Conservation (phyloP, 2,329 filamentous ascomycete genomes). For the Fusarium sp. region DNA sequence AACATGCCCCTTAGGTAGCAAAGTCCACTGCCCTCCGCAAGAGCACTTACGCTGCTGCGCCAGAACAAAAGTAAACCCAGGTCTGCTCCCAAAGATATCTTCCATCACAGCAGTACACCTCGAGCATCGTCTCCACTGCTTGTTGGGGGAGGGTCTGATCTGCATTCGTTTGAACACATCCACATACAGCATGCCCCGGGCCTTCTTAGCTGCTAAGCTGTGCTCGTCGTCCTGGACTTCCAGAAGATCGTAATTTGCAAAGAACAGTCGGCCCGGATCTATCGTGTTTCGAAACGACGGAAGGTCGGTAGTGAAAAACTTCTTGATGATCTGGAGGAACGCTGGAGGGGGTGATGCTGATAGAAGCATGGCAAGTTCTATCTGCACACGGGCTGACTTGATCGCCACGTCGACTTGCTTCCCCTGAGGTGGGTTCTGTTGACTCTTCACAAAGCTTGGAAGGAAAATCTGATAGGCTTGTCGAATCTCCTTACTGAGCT, state of each 20-base stretch:
- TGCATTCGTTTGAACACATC: constrained; percentile 71
- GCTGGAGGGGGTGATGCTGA: constrained; percentile 59
- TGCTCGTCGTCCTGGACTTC: constrained; percentile 71
- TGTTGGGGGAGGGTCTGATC: constrained; percentile 53
- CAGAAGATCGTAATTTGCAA: constrained; percentile 77
- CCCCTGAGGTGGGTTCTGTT: constrained; percentile 58
- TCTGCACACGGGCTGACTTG: constrained; percentile 61
- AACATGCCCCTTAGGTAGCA: constrained; percentile 54
- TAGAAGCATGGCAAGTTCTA: constrained; percentile 67
- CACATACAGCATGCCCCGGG: constrained; percentile 56
- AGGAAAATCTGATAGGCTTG: constrained; percentile 62
- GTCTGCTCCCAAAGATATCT: constrained; percentile 62
- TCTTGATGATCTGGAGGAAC: constrained; percentile 71
- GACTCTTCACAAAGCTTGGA: constrained; percentile 60
- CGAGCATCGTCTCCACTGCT: constrained; percentile 58
- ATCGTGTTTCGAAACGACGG: constrained; percentile 68
- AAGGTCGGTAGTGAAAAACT: constrained; percentile 71
- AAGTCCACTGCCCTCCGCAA: constrained; percentile 66
- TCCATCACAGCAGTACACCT: constrained; percentile 76
- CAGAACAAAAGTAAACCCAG: constrained; percentile 66
- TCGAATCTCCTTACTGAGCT: constrained; percentile 63
- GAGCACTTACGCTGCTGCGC: constrained; percentile 67
- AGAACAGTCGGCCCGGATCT: constrained; percentile 77
- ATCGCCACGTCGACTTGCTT: constrained; percentile 59
- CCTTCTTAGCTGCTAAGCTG: constrained; percentile 57